phyloP scores from a whole-genome alignment of 2,329 filamentous ascomycete species.

The Fusarium sacchari region DNA sequence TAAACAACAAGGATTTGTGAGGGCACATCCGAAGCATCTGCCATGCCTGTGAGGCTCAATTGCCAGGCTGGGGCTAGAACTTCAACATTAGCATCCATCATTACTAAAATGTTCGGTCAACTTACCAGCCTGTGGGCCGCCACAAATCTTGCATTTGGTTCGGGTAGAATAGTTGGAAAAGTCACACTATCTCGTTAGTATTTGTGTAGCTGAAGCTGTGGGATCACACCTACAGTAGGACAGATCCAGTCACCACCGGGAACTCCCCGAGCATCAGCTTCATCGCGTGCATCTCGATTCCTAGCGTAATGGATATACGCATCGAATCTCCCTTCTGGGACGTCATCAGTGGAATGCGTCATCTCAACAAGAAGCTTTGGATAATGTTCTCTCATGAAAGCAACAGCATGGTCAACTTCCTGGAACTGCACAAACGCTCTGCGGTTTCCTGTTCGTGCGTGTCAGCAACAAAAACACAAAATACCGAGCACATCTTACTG shows the following conservation, averaged over 20 bases:
- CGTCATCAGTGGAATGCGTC: slow-evolving; percentile 50
- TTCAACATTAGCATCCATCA: not conserved
- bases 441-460: slow-evolving; percentile 47
- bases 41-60: slow-evolving; percentile 57
- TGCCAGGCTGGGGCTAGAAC: slow-evolving; percentile 45
- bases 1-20: slow-evolving; percentile 83
- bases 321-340: slow-evolving; percentile 51
- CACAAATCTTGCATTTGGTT: slow-evolving; percentile 52
- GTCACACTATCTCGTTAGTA: slow-evolving; percentile 49
- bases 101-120: not conserved
- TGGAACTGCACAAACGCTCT: slow-evolving; percentile 57
- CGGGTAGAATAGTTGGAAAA: slow-evolving; percentile 54
- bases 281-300: slow-evolving; percentile 49
- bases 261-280: slow-evolving; percentile 33
- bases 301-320: slow-evolving; percentile 56
- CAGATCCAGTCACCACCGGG: slow-evolving; percentile 50
- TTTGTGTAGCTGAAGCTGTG: not conserved
- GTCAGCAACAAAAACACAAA: slow-evolving; percentile 20
- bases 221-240: slow-evolving; percentile 43
- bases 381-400: slow-evolving; percentile 56
- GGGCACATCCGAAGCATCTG: slow-evolving; percentile 63
- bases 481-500: not conserved
- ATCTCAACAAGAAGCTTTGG: slow-evolving; percentile 53
- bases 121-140: slow-evolving; percentile 46
- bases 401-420: slow-evolving; percentile 51